Base-by-base conservation (phyloP, 352 stramenopile genomes). In the Phytophthora ramorum region DNA sequence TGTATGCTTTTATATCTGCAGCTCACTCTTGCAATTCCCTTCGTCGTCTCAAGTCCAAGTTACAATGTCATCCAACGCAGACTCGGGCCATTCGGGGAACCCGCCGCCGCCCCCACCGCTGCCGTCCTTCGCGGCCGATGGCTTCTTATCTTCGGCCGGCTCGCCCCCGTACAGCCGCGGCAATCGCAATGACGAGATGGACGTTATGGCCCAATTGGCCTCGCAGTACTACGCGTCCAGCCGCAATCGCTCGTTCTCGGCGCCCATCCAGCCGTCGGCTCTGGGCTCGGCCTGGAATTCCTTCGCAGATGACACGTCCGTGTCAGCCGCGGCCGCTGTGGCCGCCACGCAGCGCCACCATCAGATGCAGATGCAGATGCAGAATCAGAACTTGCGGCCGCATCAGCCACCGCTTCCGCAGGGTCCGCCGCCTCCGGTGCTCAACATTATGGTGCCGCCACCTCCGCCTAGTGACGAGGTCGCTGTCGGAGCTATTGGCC, bases 121-220 rank as follows among this genome's bases (percentile, higher is more conserved):
- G 7, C 72, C 68, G 22, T 71, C 64, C 28, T 76, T 76, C 37
- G 72, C 58, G 14, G 61, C 65, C 28, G 61, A 75, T 50, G 49
- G 47, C 54, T 78, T 76, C 58, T 58, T 74, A 24, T 55, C 61
- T 7, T 71, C 68, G 26, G 51, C 71, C 10, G 54, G 57, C 9
- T 75, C 70, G 13, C 60, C 66, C 20, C 46, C 55, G 7, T 75
- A 75, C 54, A 70, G 26, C 7, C 71, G 66, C 69, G 70, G 66
- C 45, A 58, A 44, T 44, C 51, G 62, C 44, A 56, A 35, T 19
- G 62, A 73, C 22, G 82, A 87, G 58, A 83, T 93, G 66, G 86
- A 94, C 60, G 82, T 94, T 30, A 92, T 94, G 84, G 83, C 86
- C 45, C 86, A 94, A 66, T 59, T 94, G 32, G 86, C 86, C 35